These are phyloP conservation scores for Aegilops sharonensis DNA, from an alignment of 176 grass and related monocot genomes.

Conservation along the genomic window DNA sequence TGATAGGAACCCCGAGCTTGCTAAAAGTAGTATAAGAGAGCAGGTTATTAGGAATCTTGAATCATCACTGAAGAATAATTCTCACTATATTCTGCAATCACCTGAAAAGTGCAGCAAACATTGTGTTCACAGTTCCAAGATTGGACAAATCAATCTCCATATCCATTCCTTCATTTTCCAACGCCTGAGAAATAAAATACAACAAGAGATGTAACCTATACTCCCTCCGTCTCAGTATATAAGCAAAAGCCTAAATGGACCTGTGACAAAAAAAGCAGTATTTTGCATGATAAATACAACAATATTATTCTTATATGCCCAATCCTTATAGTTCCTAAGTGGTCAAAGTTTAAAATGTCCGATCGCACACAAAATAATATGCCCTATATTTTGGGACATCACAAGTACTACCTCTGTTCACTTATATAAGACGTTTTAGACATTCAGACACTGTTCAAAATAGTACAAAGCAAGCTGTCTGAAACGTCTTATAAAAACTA, in stretches of 20 bases:
- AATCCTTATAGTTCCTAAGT: not conserved
- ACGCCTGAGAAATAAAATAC: constrained; percentile 50
- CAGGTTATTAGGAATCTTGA: not conserved
- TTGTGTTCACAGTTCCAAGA: constrained; percentile 98
- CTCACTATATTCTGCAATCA: constrained; percentile 30
- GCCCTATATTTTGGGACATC: not conserved
- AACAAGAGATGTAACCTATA: constrained; percentile 5
- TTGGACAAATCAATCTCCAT: constrained; percentile 99
- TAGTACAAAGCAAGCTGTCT: too few relatives aligned
- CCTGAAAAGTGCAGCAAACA: constrained; percentile 99
- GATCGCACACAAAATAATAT: not conserved
- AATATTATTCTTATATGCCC: not conserved
- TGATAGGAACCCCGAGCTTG: constrained; percentile 99
- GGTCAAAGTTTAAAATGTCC: not conserved
- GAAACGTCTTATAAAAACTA: too few relatives aligned
- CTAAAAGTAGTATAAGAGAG: constrained; percentile 42
- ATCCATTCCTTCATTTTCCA: constrained; percentile 98
- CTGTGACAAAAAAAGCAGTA: not conserved
- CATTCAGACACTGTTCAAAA: too few relatives aligned
- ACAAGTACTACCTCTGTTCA: not conserved
- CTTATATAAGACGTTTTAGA: too few relatives aligned
- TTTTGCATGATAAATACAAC: not conserved
- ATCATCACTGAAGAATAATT: constrained; percentile 29
- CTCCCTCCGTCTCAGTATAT: not conserved
- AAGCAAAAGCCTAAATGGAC: not conserved